A percentile compares a stretch with the other conserved stretches of the same genome.
These are phyloP conservation scores for Juglanconis oblonga DNA, from an alignment of 2,329 filamentous ascomycete genomes.

Conservation along the genomic window DNA sequence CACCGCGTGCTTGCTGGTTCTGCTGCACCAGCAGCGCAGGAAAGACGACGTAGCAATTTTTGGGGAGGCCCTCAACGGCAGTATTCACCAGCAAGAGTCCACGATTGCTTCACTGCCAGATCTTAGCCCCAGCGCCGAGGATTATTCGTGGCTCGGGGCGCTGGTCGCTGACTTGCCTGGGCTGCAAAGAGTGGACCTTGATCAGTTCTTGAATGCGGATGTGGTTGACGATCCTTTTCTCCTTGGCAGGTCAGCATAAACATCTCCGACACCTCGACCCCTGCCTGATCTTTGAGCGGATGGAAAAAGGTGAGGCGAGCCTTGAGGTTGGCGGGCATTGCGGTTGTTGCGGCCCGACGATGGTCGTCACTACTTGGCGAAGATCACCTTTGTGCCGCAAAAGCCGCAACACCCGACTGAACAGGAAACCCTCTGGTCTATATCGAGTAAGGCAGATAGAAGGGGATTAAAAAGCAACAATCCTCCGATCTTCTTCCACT, in stretches of 20 bases:
- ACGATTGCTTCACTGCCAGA: constrained; percentile 8
- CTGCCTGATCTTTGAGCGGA: no score
- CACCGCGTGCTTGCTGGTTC: constrained; percentile 51
- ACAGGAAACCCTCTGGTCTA: no score
- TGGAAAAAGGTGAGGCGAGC: background rate
- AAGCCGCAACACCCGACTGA: constrained; percentile 3
- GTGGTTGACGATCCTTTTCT: constrained; percentile 7
- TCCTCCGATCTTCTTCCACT: no score
- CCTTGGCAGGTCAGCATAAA: constrained; percentile 2
- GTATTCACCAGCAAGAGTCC: constrained; percentile 29
- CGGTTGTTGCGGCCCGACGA: constrained; percentile 12
- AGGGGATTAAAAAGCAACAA: no score
- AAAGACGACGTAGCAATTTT: constrained; percentile 40
- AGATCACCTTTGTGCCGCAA: background rate
- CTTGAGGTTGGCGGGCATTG: background rate
- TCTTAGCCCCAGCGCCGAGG: constrained; percentile 25
- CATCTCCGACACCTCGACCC: no score
- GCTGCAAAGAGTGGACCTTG: constrained; percentile 41
- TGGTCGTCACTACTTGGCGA: background rate
- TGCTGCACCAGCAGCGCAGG: constrained; percentile 49
- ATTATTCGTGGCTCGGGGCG: constrained; percentile 40
- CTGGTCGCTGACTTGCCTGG: constrained; percentile 42
- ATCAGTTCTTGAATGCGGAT: constrained; percentile 29
- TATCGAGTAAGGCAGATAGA: background rate
- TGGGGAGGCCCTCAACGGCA: constrained; percentile 32